A percentile compares a stretch with the other conserved stretches of the same genome.
phyloP scores from a whole-genome alignment of 768 basidiomycete species.

The Coprinopsis sp. region DNA sequence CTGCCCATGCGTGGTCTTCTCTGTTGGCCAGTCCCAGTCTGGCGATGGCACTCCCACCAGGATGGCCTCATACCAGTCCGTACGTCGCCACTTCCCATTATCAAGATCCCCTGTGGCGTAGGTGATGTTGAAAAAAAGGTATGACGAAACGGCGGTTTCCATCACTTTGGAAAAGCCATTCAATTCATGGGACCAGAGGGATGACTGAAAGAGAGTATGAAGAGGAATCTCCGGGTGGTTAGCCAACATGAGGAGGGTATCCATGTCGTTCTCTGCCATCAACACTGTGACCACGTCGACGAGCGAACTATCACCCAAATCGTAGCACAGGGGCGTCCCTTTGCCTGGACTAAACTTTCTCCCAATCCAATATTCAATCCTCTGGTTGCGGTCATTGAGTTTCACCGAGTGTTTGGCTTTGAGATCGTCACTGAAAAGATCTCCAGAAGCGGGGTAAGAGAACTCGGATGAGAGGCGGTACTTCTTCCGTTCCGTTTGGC shows the following conservation, averaged over 20 bases:
- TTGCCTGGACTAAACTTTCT: constrained; percentile 3
- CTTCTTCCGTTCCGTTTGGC: too few species aligned
- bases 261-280: constrained; percentile 28
- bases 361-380: constrained; percentile 31
- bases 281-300: constrained; percentile 34
- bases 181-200: constrained; percentile 29
- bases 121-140: constrained; percentile 35
- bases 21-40: constrained; percentile 25
- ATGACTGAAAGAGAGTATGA: constrained; percentile 17
- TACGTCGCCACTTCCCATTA: constrained; percentile 22
- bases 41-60: constrained; percentile 13
- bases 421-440: constrained; percentile 28
- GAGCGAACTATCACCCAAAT: constrained; percentile 21
- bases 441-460: constrained; percentile 14
- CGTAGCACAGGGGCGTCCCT: constrained; percentile 13
- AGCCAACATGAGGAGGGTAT: constrained; percentile 30
- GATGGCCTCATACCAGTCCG: constrained; percentile 15
- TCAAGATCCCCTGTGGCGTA: constrained; percentile 24
- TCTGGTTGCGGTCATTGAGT: constrained; percentile 26
- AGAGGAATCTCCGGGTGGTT: constrained; percentile 32
- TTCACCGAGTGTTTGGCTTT: constrained; percentile 24
- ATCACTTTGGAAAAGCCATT: constrained; percentile 27
- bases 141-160: constrained; percentile 27
- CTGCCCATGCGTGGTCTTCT: constrained; percentile 25
- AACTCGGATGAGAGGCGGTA: too few species aligned